Conservation (phyloP, 305 asterid genomes). For the Striga hermonthica region DNA sequence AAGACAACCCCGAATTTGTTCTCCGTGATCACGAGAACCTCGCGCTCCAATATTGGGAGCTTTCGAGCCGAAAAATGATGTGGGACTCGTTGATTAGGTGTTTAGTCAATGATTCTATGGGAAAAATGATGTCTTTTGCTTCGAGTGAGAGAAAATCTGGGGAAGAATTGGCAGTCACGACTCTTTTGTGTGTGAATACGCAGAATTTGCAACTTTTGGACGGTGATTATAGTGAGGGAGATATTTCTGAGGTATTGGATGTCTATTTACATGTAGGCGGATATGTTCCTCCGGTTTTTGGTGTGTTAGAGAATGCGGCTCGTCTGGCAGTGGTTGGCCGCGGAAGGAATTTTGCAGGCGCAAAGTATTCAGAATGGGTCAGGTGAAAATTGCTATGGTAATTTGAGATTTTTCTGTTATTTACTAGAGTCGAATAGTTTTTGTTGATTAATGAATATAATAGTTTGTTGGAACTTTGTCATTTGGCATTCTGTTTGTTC, state of each 20-base stretch:
- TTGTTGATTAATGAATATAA: neutral
- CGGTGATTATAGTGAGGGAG: constrained; percentile 42
- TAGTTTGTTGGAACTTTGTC: neutral
- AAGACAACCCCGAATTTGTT: constrained; percentile 48
- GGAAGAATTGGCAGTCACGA: constrained; percentile 69
- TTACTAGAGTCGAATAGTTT: neutral
- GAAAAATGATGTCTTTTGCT: constrained; percentile 50
- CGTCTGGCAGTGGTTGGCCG: constrained; percentile 73
- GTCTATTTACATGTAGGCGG: constrained; percentile 69
- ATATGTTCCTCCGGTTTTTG: constrained; percentile 61
- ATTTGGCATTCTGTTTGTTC: too few species aligned
- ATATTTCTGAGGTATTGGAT: constrained; percentile 46
- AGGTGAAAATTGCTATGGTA: constrained; percentile 43
- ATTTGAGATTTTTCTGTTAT: neutral
- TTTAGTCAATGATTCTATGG: constrained; percentile 64
- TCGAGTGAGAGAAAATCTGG: constrained; percentile 44
- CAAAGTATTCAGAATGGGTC: constrained; percentile 88
- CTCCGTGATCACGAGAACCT: constrained; percentile 33
- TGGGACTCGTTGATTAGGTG: constrained; percentile 57
- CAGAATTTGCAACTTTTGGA: constrained; percentile 36
- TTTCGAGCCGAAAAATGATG: constrained; percentile 30
- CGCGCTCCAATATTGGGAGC: constrained; percentile 29
- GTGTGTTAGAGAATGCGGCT: constrained; percentile 50
- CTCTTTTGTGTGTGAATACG: constrained; percentile 66
- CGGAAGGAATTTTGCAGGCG: constrained; percentile 74